Evolutionary conservation across 164 flowering plant genomes (phyloP), one percentile per base, ranked within the genome.

Genomic region (Euptelea pleiosperma): DNA sequence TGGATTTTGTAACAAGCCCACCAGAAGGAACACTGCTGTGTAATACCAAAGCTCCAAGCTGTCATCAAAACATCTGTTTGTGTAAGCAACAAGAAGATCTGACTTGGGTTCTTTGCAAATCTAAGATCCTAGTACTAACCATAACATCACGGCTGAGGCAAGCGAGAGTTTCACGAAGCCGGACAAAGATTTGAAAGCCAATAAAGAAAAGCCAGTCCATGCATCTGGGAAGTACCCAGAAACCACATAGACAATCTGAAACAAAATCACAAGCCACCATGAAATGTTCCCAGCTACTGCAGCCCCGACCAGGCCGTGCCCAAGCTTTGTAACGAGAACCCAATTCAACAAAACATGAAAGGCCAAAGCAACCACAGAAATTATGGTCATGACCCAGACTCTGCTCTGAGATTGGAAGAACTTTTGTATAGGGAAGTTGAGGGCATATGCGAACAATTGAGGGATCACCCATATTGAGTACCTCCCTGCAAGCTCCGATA

Each of bases 141-240:
- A 81, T 37, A 81, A 57, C 86, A 82, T 82, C 15, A 77, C 3
- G 16, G 82, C 86, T 9, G 86, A 82, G 34, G 82, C 73, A n/a
- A 82, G 65, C 0, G 84, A 79, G 25, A 82, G 75, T 58, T 72
- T 82, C 30, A 75, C 42, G 47, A 82, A 82, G 15, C 60, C 70
- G 3, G 41, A 16, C 61, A 82, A 62, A 12, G 78, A 61, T 24
- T 66, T 58, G 50, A 79, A 77, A 7, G 83, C 86, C 36, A 29
- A 21, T 4, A 15, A n/a, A 15, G 83, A 77, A 59, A 81, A 77
- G 25, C 81, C 82, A 14, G 77, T 73, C 83, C 81, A 79, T 19
- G 81, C 68, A 3, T 70, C 77, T 1, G 74, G 77, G 44, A 75
- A 82, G 41, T 31, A 62, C 15, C 82, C 79, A 18, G 74, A 66